Evolutionary conservation across 768 basidiomycete species (phyloP), one percentile per base, ranked within the genome.

Genomic region (Mycena vitilis): DNA sequence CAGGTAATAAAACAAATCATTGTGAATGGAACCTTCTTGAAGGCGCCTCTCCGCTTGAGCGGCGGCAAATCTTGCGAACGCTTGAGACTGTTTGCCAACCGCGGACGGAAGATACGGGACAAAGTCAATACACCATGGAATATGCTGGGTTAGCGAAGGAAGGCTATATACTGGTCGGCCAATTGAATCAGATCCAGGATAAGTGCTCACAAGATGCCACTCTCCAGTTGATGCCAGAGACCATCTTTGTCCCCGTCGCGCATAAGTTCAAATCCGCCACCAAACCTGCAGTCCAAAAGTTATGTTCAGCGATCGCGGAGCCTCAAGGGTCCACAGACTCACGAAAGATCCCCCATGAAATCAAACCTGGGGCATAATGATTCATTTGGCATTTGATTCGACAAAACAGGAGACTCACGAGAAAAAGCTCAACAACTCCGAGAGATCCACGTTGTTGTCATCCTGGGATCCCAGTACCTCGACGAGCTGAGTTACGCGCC

Each of bases 281-380:
- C 67, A 23, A 68, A 64, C 2, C 67, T 68, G 13, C 12, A 30
- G 5, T 30, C 30, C 30, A 30, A 38, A 49, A n/a, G 5, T 2
- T 30, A 30, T 30, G 30, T 30, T 30, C 30, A 30, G 30, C 11
- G 18, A 11, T 16, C 34, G n/a, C 15, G 18, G 30, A 30, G 30
- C 30, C 30, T 30, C 30, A 30, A 5, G 30, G 30, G 30, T 5
- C 30, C 30, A 18, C 16, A 58, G n/a, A 58, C 62, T 52, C 23
- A 68, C 67, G 67, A 44, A 10, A 68, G 40, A 64, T 68, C 67
- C 3, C 67, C 67, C 67, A 68, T 68, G 13, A 68, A 60, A n/a
- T 68, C 67, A 34, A 68, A 68, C 25, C 67, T 68, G 11, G 13
- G 22, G n/a, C 13, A 5, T 34, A 12, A 18, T 11, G 30, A 5